Base-by-base conservation (phyloP, 192 early-diverging fungal species). In the Kappamyces sp. region DNA sequence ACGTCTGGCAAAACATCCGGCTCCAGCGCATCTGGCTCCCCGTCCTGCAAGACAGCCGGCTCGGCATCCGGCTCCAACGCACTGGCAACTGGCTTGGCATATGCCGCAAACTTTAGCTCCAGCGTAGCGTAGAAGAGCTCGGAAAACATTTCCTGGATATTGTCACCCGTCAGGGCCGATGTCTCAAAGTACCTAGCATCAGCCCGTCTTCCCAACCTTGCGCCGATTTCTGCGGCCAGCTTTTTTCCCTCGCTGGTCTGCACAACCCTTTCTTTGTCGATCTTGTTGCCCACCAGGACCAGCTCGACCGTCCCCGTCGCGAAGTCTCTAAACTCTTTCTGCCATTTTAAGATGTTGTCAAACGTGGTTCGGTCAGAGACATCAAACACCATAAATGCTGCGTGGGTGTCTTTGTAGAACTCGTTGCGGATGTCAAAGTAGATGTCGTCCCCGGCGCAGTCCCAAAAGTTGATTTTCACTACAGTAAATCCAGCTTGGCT, bases 391-490 rank as follows among this genome's bases (percentile, higher is more conserved):
- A 80, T 66, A 8, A 80, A 60, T 6, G 66, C 75, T 1, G 68
- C 77, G 52, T 79, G 70, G 2, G 77, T 82, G 60, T 82, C 80
- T 54, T 75, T 78, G 62, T 83, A 83, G 52, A 83, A 83, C 64
- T 83, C 81, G 51, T 78, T 83, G 5, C 81, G 71, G 39, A 83
- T 76, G 35, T 78, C 78, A 57, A 68, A 70, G 63, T 79, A 81
- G 31, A 68, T 55, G 3, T 65, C 70, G 59, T 83, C 75, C 0
- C 81, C 81, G 31, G 72, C 74, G 49, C 73, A 61, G 63, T 83
- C 81, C 81, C 81, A 83, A 68, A 83, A 83, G 52, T 79, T 80
- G 10, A 83, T 68, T 66, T 83, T 83, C 5, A 83, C 81, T 77
- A 41, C 7, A 15, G 36, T 32, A n/a, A 13, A 48, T 37, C 10